These are phyloP conservation scores for Mycena epipterygia DNA, from an alignment of 768 basidiomycete genomes.

Conservation along the genomic window DNA sequence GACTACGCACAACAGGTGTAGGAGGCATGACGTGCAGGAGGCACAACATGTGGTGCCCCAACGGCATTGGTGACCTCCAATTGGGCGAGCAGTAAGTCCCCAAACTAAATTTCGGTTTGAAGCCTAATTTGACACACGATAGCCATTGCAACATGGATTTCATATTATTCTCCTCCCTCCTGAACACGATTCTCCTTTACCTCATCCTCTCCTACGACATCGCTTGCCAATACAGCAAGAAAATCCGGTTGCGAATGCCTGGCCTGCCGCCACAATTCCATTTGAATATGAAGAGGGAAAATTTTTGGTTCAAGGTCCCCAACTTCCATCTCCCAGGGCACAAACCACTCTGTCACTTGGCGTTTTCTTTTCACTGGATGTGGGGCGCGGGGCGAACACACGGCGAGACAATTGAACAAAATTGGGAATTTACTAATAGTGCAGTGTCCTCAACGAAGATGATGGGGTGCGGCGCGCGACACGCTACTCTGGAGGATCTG, in stretches of 20 bases:
- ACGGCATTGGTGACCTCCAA: slow-evolving; percentile 37
- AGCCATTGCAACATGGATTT: background rate
- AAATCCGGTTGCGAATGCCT: background rate
- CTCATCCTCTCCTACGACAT: background rate
- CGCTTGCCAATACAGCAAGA: background rate
- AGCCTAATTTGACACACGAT: background rate
- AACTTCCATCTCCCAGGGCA: slow-evolving; percentile 40
- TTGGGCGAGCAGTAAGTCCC: slow-evolving; percentile 35
- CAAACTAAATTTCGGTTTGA: background rate
- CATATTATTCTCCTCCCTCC: background rate
- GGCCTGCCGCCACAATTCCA: background rate
- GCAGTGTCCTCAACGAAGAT: background rate
- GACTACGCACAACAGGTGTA: slow-evolving; percentile 19
- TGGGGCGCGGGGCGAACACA: background rate
- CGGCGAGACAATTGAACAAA: background rate
- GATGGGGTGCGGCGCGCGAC: slow-evolving; percentile 22
- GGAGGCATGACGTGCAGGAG: slow-evolving; percentile 20
- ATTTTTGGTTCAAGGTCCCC: slow-evolving; percentile 26
- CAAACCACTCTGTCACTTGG: slow-evolving; percentile 25
- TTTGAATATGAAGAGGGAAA: too few relatives aligned
- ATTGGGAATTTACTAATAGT: background rate
- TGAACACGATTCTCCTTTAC: background rate
- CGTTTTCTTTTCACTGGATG: background rate
- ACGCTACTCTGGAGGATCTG: background rate
- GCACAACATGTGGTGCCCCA: slow-evolving; percentile 22